Percentiles rank a stretch among this genome's conserved stretches.
Conservation (phyloP, 2,329 filamentous ascomycete genomes). For the Camptophora hylomeconis region DNA sequence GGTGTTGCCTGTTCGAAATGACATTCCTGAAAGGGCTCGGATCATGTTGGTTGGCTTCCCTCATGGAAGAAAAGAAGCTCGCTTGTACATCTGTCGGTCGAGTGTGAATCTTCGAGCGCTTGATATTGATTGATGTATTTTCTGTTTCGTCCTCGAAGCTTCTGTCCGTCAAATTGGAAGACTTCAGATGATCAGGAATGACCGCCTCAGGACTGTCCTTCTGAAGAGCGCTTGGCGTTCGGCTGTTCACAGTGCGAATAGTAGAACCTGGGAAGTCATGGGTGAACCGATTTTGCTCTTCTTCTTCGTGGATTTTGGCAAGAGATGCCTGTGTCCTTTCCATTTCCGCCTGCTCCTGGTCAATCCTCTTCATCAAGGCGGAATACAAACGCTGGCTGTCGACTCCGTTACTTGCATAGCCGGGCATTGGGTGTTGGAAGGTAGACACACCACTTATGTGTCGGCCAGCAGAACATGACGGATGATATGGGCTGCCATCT, state of each 20-base stretch:
- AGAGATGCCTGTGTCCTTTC: constrained; percentile 10
- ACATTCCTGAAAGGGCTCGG: constrained; percentile 13
- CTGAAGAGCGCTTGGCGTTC: no score
- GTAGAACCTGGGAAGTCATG: no score
- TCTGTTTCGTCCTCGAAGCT: no score
- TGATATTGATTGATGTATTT: constrained; percentile 1
- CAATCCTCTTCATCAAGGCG: constrained; percentile 30
- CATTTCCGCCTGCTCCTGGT: constrained; percentile 18
- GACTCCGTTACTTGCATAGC: constrained; percentile 16
- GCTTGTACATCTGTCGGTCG: constrained; percentile 9
- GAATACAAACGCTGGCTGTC: constrained; percentile 30
- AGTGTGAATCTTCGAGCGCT: neutral
- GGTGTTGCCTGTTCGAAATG: no score
- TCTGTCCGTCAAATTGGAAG: no score
- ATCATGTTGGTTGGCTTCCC: constrained; percentile 6
- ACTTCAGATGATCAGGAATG: neutral
- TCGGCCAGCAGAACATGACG: constrained; percentile 17
- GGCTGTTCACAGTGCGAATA: constrained; percentile 1
- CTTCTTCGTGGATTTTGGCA: constrained; percentile 7
- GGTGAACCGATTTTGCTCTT: no score
- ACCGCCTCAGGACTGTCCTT: neutral
- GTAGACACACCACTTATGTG: constrained; percentile 19
- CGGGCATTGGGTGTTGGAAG: constrained; percentile 19
- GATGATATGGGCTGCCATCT: constrained; percentile 21
- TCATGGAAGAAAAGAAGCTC: constrained; percentile 13